Evolutionary conservation across 352 stramenopile species (phyloP).

Genomic region (Peronospora farinosa): DNA sequence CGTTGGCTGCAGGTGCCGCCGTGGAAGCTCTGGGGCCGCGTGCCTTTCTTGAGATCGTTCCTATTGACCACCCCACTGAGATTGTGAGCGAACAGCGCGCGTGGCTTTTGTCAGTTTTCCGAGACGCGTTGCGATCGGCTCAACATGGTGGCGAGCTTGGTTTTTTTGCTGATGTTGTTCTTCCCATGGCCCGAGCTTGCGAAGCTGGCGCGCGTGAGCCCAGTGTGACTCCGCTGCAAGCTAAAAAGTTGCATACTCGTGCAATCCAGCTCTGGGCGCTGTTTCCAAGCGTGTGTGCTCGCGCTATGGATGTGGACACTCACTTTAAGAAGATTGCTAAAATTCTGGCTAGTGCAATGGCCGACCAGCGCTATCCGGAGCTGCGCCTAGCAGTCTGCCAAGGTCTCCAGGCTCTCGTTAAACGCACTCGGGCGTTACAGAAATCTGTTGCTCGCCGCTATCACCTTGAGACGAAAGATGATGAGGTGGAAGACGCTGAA

Average conservation of each 20-base stretch:
- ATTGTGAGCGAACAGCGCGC: conserved; percentile 69
- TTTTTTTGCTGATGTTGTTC: conserved; percentile 67
- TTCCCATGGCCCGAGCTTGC: conserved; percentile 66
- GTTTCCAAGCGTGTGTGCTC: conserved; percentile 74
- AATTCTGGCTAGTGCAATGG: conserved; percentile 80
- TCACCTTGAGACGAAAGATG: conserved; percentile 42
- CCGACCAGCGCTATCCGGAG: conserved; percentile 80
- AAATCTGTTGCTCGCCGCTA: conserved; percentile 35
- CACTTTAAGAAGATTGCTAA: conserved; percentile 86
- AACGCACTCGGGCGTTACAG: conserved; percentile 49
- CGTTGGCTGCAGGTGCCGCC: conserved; percentile 52
- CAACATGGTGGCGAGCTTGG: conserved; percentile 49
- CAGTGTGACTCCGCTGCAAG: conserved; percentile 53
- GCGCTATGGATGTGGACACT: conserved; percentile 63
- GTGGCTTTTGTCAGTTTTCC: conserved; percentile 79
- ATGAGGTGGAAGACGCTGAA: conserved; percentile 33
- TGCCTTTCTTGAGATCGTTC: conserved; percentile 66
- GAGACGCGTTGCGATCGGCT: conserved; percentile 44
- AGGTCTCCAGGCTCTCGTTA: conserved; percentile 75
- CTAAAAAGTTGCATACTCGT: conserved; percentile 72
- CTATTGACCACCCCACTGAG: conserved; percentile 61
- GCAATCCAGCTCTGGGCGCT: conserved; percentile 78
- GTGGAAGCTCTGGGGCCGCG: conserved; percentile 60
- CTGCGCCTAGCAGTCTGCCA: conserved; percentile 80
- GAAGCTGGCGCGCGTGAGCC: conserved; percentile 60